A percentile compares a stretch with the other conserved stretches of the same genome.
These are phyloP conservation scores for Dalbergia oliveri DNA, from an alignment of 306 rosid genomes.

Conservation along the genomic window DNA sequence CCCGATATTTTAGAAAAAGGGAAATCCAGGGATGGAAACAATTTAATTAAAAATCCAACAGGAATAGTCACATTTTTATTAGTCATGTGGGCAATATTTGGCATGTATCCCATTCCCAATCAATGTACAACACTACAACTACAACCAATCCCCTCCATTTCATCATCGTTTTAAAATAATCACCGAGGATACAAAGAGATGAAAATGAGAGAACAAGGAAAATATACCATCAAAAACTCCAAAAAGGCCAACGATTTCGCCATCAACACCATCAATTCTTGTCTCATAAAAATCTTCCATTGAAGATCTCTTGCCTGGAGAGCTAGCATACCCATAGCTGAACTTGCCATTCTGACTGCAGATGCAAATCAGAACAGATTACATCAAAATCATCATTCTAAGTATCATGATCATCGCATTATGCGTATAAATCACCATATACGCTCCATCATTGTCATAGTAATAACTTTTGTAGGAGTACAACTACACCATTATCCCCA, in stretches of 20 bases:
- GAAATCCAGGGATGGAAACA: slow-evolving; percentile 36
- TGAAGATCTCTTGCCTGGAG: slow-evolving; percentile 95
- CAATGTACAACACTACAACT: slow-evolving; percentile 15
- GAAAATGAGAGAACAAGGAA: slow-evolving; percentile 29
- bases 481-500: slow-evolving; percentile 4
- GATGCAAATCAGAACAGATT: slow-evolving; percentile 49
- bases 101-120: not conserved
- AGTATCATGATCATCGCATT: not conserved
- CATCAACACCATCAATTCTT: slow-evolving; percentile 92
- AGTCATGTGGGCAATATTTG: slow-evolving; percentile 3
- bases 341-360: slow-evolving; percentile 95
- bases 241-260: slow-evolving; percentile 95
- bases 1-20: slow-evolving; percentile 7
- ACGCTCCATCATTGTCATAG: slow-evolving; percentile 9
- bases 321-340: slow-evolving; percentile 99
- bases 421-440: slow-evolving; percentile 1
- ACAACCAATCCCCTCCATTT: not conserved
- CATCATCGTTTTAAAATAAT: slow-evolving; percentile 21
- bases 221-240: slow-evolving; percentile 94
- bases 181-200: slow-evolving; percentile 16
- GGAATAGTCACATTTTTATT: not conserved
- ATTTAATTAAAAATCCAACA: not conserved
- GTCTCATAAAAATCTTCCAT: slow-evolving; percentile 99
- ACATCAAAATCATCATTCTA: slow-evolving; percentile 40
- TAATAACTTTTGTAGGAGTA: slow-evolving; percentile 7